Evolutionary conservation across 176 grass and related monocot genomes (phyloP).

Genomic region (Stipa capillata): DNA sequence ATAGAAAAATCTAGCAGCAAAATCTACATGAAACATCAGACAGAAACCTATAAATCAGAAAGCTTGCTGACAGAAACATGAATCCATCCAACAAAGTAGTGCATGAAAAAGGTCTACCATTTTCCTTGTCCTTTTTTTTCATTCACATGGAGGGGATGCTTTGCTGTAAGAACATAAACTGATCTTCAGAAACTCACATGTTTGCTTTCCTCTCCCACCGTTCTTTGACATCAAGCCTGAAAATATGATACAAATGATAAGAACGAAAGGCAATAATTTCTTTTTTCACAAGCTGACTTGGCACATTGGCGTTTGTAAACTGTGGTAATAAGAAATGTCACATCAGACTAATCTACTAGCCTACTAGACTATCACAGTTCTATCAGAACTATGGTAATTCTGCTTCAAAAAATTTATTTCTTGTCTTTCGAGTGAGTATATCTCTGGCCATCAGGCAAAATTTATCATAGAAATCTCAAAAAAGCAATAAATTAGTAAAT

Average conservation of each 20-base stretch:
- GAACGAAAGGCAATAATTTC: neutral
- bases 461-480: neutral
- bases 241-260: neutral
- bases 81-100: neutral
- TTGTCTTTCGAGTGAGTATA: neutral
- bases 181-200: slow-evolving; percentile 26
- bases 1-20: neutral
- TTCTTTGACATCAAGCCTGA: slow-evolving; percentile 48
- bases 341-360: neutral
- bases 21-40: neutral
- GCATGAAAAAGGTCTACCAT: neutral
- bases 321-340: neutral
- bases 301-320: neutral
- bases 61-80: neutral
- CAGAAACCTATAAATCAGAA: neutral
- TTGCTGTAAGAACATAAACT: neutral
- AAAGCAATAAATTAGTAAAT: slow-evolving; percentile 8
- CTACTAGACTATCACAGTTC: neutral
- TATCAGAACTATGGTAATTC: neutral
- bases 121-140: neutral
- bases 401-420: neutral
- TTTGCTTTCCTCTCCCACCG: slow-evolving; percentile 55
- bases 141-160: neutral
- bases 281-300: slow-evolving; percentile 16
- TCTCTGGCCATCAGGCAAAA: neutral